Base-by-base conservation (phyloP, 495 filamentous ascomycete species). In the Mytilinidion resinicola region DNA sequence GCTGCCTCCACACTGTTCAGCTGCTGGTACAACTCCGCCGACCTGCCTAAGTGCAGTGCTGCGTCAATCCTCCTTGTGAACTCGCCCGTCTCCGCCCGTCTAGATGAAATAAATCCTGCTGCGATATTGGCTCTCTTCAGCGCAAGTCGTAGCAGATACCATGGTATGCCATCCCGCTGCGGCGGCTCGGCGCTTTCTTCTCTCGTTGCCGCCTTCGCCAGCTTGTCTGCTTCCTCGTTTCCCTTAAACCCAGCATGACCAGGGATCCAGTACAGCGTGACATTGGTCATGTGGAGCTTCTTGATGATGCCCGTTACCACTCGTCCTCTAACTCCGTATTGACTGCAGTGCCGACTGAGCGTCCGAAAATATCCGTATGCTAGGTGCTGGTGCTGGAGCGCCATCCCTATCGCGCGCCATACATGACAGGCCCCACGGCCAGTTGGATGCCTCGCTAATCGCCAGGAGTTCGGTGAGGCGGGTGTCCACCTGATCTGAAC, bases 31-130 rank as follows among this genome's bases (percentile, higher is more conserved):
- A 60, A 14, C 20, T 10, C 52, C 46, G 57, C 61, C 39, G 57
- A 33, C 61, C 53, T 56, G 56, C 61, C 57, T 38, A 60, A 52
- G 37, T 64, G 53, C n/a, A 64, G 43, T 53, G 61, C 61, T 53
- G 57, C 52, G 37, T 64, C 52, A 48, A 60, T 60, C 53, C 56
- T 64, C 56, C 44, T 60, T 39, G n/a, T n/a, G n/a, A n/a, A n/a
- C 53, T 51, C 60, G 51, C 61, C 61, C 34, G 38, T 52, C 7
- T 60, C 52, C 20, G 44, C 1, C 21, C 39, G 6, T 47, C 42
- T 21, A 11, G n/a, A 1, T 43, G 42, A 30, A 49, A 44, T 30
- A n/a, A 30, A 42, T 39, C 54, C 37, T 17, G 55, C 17, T 49
- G 43, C 37, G 7, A 47, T 58, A 5, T 48, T 53, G 34, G 51